Conservation (phyloP, 768 basidiomycete genomes). For the Infundibulicybe gibba region DNA sequence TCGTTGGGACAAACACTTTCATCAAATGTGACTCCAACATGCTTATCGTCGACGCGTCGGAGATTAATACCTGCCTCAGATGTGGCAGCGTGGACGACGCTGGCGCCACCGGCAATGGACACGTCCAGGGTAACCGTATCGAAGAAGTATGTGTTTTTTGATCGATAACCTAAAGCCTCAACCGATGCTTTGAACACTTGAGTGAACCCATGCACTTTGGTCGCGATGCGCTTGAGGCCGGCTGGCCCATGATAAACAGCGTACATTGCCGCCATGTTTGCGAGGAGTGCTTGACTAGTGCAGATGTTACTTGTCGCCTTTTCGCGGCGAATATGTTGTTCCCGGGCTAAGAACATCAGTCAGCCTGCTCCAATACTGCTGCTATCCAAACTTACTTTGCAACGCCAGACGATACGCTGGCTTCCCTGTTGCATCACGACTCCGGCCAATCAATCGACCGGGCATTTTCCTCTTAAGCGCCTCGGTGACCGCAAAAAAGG, state of each 20-base stretch:
- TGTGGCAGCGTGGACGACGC: conserved; percentile 68
- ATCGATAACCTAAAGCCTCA: conserved; percentile 69
- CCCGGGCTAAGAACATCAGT: conserved; percentile 57
- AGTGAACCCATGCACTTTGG: conserved; percentile 87
- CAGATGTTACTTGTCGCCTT: conserved; percentile 99
- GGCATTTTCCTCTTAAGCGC: conserved; percentile 97
- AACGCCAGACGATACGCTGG: conserved; percentile 90
- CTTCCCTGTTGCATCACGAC: conserved; percentile 79
- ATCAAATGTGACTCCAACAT: conserved; percentile 88
- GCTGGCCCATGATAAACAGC: conserved; percentile 94
- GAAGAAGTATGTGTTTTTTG: conserved; percentile 77
- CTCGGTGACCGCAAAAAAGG: conserved; percentile 94
- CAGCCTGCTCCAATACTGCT: background rate
- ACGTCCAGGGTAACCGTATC: conserved; percentile 87
- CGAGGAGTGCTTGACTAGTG: conserved; percentile 94
- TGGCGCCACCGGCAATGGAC: conserved; percentile 47
- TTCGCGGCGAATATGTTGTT: conserved; percentile 96
- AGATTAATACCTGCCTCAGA: conserved; percentile 74
- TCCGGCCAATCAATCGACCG: conserved; percentile 91
- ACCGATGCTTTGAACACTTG: conserved; percentile 68
- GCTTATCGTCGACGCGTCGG: conserved; percentile 66
- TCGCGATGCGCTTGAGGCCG: conserved; percentile 81
- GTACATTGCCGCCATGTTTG: conserved; percentile 99
- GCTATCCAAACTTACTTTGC: conserved; percentile 67
- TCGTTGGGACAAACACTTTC: conserved; percentile 82